Conservation (phyloP, 257 asterid genomes). For the Anisodus acutangulus region DNA sequence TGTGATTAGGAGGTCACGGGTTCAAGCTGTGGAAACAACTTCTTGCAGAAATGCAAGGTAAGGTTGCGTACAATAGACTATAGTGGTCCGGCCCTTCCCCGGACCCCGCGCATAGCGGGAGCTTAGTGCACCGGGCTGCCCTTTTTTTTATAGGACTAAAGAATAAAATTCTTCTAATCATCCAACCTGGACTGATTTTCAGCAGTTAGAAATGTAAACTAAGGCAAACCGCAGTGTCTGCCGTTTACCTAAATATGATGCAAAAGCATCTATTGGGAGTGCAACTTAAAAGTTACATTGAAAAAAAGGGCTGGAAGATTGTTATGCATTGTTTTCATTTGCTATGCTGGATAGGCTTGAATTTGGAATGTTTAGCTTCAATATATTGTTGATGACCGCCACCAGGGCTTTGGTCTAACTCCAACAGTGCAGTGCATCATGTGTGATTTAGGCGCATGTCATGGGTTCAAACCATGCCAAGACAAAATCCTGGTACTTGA, state of each 20-base stretch:
- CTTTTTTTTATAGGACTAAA: too few relatives aligned
- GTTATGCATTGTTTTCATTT: not conserved
- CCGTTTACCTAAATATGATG: not conserved
- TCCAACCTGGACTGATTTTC: not conserved
- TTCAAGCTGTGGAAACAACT: too few relatives aligned
- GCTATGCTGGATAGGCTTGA: not conserved
- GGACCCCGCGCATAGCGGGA: too few relatives aligned
- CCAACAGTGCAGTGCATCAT: not conserved
- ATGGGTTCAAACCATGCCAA: too few relatives aligned
- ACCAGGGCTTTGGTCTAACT: not conserved
- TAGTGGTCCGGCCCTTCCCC: too few relatives aligned
- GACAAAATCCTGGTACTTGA: not conserved
- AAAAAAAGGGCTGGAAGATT: not conserved
- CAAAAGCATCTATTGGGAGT: not conserved
- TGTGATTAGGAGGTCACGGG: too few relatives aligned
- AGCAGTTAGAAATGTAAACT: not conserved
- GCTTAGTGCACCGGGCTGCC: too few relatives aligned
- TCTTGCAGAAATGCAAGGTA: too few relatives aligned
- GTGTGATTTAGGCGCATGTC: not conserved
- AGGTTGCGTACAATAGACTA: too few relatives aligned
- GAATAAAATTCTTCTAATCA: not conserved
- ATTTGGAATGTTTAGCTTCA: conserved; percentile 10
- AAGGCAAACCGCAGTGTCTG: not conserved
- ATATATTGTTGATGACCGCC: not conserved
- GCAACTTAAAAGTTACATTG: not conserved